These are phyloP conservation scores for Artemisia annua DNA, from an alignment of 129 eudicot species.

Conservation along the genomic window DNA sequence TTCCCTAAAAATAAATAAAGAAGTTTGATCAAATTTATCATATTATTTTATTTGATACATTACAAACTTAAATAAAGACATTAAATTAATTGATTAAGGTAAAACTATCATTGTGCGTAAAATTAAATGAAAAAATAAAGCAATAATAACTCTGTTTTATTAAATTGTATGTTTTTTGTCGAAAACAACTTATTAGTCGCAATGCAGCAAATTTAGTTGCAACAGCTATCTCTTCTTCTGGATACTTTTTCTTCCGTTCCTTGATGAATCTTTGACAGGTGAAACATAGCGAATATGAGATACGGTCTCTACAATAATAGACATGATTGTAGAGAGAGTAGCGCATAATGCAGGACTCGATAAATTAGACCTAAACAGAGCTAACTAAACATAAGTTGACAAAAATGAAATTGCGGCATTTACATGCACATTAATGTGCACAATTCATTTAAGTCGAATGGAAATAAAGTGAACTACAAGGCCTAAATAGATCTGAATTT, in stretches of 20 bases:
- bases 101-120: no score
- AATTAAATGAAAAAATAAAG: no score
- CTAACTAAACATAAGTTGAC: background rate
- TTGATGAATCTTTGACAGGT: conserved; percentile 66
- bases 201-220: conserved; percentile 97
- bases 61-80: no score
- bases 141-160: no score
- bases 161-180: no score
- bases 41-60: no score
- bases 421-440: no score
- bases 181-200: no score
- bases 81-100: no score
- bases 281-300: background rate
- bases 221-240: conserved; percentile 71
- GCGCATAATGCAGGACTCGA: background rate
- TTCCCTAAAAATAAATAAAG: no score
- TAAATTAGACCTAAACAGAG: background rate
- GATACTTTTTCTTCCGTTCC: conserved; percentile 72
- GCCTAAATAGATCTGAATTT: background rate
- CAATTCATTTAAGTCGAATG: background rate
- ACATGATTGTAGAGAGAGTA: background rate
- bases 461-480: background rate
- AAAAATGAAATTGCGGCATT: background rate
- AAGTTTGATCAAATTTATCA: no score
- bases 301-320: background rate